Base-by-base conservation (phyloP, 352 stramenopile species). In the Phytophthora europaea region DNA sequence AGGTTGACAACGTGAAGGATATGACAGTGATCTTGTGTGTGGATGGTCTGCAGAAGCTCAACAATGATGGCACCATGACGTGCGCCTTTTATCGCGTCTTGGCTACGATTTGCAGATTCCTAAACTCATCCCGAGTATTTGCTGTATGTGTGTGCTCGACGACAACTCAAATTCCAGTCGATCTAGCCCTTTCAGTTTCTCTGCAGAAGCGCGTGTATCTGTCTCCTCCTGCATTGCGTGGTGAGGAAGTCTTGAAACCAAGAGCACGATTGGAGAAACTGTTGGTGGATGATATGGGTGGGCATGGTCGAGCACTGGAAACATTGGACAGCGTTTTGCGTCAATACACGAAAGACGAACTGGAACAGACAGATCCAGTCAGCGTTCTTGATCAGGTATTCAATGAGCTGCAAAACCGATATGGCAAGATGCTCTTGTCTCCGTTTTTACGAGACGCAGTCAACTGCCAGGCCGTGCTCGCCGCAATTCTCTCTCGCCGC, bases 11-110 rank as follows among this genome's bases (percentile, higher is more conserved):
- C 16, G 15, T 76, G 33, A 59, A 77, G 54, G 64, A 77, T 61
- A 73, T 77, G 65, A 78, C 74, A 22, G 65, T 78, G 18, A 73
- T 76, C 55, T 64, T 81, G 70, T 81, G 74, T 45, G 47, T 78
- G 45, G 73, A 77, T 67, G 65, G 60, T 51, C 45, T 80, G 0
- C 54, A 80, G 48, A 59, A 67, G 34, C 50, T 80, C n/a, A 13
- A 0, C 40, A 57, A 66, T 33, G 47, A 80, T 68, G 55, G 48
- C 8, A 64, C 52, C 1, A 63, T 38, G 40, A 58, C 7, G 4
- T 50, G 53, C 36, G 62, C 38, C 10, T 62, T 69, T 5, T 62
- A 61, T 40, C 62, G 62, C 13, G 40, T 69, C 2, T n/a, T 62
- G 52, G 26, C 26, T 57, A 4, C 53, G 8, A 51, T 69, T 28